Base-by-base conservation (phyloP, 2,329 filamentous ascomycete species). In the Camillea tinctor region DNA sequence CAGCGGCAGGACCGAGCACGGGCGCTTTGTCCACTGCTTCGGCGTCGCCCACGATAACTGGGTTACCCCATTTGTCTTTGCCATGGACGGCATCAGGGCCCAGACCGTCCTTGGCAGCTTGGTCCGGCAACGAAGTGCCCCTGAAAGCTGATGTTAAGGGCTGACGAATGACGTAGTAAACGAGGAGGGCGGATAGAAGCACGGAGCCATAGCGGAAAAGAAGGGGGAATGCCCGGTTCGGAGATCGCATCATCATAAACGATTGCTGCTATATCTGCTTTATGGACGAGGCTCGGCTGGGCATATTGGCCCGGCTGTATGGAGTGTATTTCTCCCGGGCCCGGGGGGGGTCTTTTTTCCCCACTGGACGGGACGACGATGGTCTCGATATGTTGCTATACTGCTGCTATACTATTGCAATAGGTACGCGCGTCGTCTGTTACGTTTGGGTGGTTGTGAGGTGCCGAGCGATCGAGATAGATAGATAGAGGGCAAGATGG, bases 161-260 rank as follows among this genome's bases (percentile, higher is more conserved):
- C 40, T 67, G 66, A 57, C 68, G 69, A 19, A 73, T 66, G 50
- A 74, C 58, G 48, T 68, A 73, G 61, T 70, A 74, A 36, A 74
- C 68, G 40, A 74, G 59, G 9, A 74, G n/a, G 52, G 64, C 71
- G 36, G 69, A 69, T 24, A 73, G 55, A n/a, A 74, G 58, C 24
- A 73, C 66, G 9, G 69, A 62, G 60, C 65, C 65, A 56, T 73
- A 74, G 58, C 72, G 72, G 63, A 63, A 66, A 51, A 68, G 58
- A 49, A 73, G 60, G 54, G 70, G 71, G 52, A 73, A 56, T 36
- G 70, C 54, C 60, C 71, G 70, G 59, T 70, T 71, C 57, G 68
- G 65, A 58, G 61, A 58, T 62, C 64, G 67, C 67, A 72, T 71
- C 64, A 66, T 71, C 44, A 62, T 63, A 54, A 58, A 26, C 40